Evolutionary conservation across 257 asterid species (phyloP).

Genomic region (Nicotiana tabacum): DNA sequence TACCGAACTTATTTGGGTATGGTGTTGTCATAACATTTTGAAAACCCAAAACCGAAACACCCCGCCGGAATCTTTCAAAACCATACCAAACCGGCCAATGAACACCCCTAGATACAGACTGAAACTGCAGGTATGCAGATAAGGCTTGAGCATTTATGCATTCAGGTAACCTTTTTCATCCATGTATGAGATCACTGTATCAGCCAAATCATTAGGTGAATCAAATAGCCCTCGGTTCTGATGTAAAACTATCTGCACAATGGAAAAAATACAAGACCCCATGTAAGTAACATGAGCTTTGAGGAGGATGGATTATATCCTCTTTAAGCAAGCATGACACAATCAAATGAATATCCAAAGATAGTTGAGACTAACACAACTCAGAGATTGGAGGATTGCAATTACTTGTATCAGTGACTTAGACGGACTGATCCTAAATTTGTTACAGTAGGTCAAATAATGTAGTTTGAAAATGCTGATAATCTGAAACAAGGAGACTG

Average conservation of each 20-base stretch:
- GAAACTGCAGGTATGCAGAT: neutral
- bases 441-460: neutral
- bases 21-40: too few species aligned
- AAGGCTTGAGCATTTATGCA: conserved; percentile 30
- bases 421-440: neutral
- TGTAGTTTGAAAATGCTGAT: neutral
- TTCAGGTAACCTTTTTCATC: conserved; percentile 64
- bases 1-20: too few species aligned
- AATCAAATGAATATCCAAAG: neutral
- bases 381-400: neutral
- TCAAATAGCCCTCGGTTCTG: conserved; percentile 52
- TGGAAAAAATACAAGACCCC: conserved; percentile 3
- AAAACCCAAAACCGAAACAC: too few species aligned
- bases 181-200: conserved; percentile 58
- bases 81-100: too few species aligned
- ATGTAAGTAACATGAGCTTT: neutral
- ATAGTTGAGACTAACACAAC: neutral
- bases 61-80: too few species aligned
- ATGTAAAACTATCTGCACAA: conserved; percentile 64
- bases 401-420: neutral
- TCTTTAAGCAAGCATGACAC: neutral
- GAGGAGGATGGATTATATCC: neutral
- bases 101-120: neutral
- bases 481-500: neutral
- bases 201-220: conserved; percentile 69